Evolutionary conservation across 1,284 basidiomycete genomes (phyloP), one percentile per base, ranked within the genome.

Genomic region (Fistulinella staudtii): DNA sequence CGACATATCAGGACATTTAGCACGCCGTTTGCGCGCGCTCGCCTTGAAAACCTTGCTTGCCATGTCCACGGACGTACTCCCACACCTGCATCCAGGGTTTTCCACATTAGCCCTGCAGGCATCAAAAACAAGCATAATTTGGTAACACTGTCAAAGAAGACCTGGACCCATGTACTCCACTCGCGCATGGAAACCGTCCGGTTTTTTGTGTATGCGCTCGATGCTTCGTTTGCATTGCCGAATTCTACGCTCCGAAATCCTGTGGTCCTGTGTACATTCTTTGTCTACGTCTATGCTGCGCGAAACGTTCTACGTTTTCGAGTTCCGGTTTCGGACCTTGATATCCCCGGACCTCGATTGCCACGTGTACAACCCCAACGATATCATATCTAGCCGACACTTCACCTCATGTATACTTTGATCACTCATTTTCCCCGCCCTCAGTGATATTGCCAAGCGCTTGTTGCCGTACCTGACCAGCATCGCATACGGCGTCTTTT

Each of bases 11-110:
- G n/a, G n/a, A n/a, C n/a, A n/a, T n/a, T n/a, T n/a, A 36, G 49
- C 58, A 60, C 55, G 61, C 58, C 55, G 43, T 52, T 64, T 60
- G 61, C 50, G 55, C 41, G 47, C 55, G 58, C 46, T 49, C 41
- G 47, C 38, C 46, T 47, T 47, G 36, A 45, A 41, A 20, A 27
- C 45, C 51, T 45, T 50, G 28, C 40, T 42, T 29, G 39, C 8
- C 15, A 45, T 54, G 39, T n/a, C 35, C 39, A 31, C 46, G 41
- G 39, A 45, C 38, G 54, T 41, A 33, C 47, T 38, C 29, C 39
- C 45, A 56, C 46, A 49, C 36, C 36, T 33, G 35, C 45, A 46
- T 56, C 31, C 36, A 49, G 59, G 61, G 55, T 49, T 50, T 61
- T 45, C 15, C 18, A 39, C 50, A 49, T 54, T 56, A 48, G 31